Evolutionary conservation across 2,329 filamentous ascomycete genomes (phyloP), one percentile per base, ranked within the genome.

Genomic region (Phaeoacremonium minimum): DNA sequence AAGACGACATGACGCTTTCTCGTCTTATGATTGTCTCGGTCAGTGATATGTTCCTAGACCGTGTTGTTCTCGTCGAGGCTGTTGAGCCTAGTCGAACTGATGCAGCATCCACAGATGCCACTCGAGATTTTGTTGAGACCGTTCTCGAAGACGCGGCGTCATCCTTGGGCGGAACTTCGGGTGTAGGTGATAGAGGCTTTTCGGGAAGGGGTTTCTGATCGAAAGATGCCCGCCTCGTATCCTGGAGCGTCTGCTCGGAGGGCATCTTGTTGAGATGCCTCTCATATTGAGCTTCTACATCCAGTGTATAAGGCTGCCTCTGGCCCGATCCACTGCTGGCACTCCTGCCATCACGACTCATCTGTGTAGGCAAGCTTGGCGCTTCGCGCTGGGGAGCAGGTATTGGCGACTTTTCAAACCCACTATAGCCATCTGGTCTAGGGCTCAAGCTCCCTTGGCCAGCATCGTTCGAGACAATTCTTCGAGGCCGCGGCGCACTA

Each of bases 401-500:
- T 15, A 36, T 44, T 15, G 38, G 41, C 9, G 22, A 9, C 22
- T 26, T 26, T n/a, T 26, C 9, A n/a, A 26, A n/a, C n/a, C n/a
- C 22, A 26, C 9, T 9, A 9, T n/a, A 9, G 22, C 9, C n/a
- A 26, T 26, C 22, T n/a, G 22, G 9, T 18, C 11, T 32, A 8
- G 19, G 15, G 6, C 22, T n/a, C n/a, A n/a, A n/a, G 17, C n/a
- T 15, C 16, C 16, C 16, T 37, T 38, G 33, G 38, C 47, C 36
- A 40, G 45, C 9, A 39, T 50, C 54, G 32, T 45, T 60, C 16
- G 61, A 56, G 4, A 64, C 44, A 18, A 61, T 55, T 31, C 57
- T 68, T 42, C 63, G 69, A 16, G 66, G 67, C 33, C 77, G 64
- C 2, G 78, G 79, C 0, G 75, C 77, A 49, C 77, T 83, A 48